Evolutionary conservation across 768 basidiomycete genomes (phyloP).

Genomic region (Rhodotorula kratochvilovae): DNA sequence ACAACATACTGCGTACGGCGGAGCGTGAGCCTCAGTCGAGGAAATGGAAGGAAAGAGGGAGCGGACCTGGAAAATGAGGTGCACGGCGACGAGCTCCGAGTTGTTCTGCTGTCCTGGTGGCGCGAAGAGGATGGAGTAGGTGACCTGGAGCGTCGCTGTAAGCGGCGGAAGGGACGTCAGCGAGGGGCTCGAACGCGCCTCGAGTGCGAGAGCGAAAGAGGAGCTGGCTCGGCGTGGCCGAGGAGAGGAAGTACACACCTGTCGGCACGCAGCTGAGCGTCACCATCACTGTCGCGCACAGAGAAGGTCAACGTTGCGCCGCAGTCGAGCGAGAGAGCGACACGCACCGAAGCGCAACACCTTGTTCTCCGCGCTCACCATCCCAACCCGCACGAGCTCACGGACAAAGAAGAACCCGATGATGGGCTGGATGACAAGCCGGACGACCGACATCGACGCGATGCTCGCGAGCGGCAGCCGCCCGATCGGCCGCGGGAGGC

Average conservation of each 20-base stretch:
- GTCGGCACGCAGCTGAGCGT: conserved; percentile 8
- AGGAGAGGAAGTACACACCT: background rate
- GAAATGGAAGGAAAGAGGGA: conserved; percentile 54
- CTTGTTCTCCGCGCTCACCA: conserved; percentile 57
- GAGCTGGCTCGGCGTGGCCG: no score
- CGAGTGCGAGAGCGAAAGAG: no score
- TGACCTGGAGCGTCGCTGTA: conserved; percentile 54
- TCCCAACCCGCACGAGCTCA: conserved; percentile 52
- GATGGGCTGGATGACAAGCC: conserved; percentile 59
- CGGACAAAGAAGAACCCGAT: conserved; percentile 60
- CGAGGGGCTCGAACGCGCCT: no score
- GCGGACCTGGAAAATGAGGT: conserved; percentile 51
- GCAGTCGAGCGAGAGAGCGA: background rate
- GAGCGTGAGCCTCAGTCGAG: conserved; percentile 41
- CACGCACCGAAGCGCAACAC: conserved; percentile 61
- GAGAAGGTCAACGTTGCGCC: no score
- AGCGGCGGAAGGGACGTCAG: conserved; percentile 58
- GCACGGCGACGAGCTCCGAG: conserved; percentile 13
- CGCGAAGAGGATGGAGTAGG: conserved; percentile 21
- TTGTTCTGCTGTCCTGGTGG: conserved; percentile 18
- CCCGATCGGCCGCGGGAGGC: conserved; percentile 51
- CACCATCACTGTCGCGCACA: background rate
- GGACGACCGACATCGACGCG: conserved; percentile 54
- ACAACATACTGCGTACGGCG: conserved; percentile 57
- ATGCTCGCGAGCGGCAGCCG: conserved; percentile 57